phyloP scores from a whole-genome alignment of 306 rosid species.

The Fagus sylvatica region DNA sequence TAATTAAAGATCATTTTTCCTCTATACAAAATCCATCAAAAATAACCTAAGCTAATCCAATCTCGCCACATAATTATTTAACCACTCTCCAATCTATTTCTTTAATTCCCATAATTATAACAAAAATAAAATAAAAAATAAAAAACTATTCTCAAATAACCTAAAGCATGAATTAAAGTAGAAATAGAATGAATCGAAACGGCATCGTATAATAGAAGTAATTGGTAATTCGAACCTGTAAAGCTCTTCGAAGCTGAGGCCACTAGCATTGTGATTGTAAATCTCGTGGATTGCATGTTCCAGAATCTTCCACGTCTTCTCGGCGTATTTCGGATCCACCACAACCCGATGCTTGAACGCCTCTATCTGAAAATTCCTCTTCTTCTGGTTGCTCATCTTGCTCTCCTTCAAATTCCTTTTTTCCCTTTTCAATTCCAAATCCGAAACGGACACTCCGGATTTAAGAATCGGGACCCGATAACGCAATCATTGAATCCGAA shows the following conservation, averaged over 20 bases:
- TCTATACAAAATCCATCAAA: too few relatives aligned
- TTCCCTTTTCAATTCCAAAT: neutral
- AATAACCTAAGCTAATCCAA: too few relatives aligned
- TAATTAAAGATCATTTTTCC: too few relatives aligned
- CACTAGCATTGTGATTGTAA: constrained; percentile 94
- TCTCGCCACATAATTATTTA: too few relatives aligned
- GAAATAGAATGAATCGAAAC: neutral
- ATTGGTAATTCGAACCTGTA: constrained; percentile 55
- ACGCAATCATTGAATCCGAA: neutral
- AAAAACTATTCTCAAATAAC: too few relatives aligned
- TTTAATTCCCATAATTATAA: too few relatives aligned
- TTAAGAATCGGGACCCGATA: neutral
- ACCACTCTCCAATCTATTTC: too few relatives aligned
- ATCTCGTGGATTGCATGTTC: constrained; percentile 88
- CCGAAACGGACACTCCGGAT: constrained; percentile 18
- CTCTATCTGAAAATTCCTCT: constrained; percentile 91
- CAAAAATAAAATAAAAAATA: too few relatives aligned
- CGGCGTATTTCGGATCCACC: constrained; percentile 93
- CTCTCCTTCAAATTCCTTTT: neutral
- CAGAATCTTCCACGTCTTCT: constrained; percentile 89
- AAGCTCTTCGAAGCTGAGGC: constrained; percentile 95
- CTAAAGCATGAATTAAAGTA: too few relatives aligned
- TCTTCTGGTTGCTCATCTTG: constrained; percentile 89
- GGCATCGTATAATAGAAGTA: neutral
- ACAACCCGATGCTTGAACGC: constrained; percentile 93